phyloP scores from a whole-genome alignment of 805 yeast genomes.

The Spathaspora sp. region DNA sequence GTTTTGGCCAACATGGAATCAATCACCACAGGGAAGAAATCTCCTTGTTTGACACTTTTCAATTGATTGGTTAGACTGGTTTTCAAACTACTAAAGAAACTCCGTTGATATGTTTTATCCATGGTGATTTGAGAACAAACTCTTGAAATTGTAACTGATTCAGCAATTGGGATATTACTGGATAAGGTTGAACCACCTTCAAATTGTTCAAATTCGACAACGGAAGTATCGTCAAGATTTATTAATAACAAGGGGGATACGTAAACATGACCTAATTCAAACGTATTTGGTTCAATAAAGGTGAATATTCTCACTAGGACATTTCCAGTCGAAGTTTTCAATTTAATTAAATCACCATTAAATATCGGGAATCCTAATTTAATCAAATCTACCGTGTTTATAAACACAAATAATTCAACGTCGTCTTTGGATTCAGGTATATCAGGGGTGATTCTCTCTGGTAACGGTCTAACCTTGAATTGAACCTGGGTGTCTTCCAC shows the following conservation, averaged over 20 bases:
- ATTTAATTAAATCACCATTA: slow-evolving; percentile 61
- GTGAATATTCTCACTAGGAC: slow-evolving; percentile 48
- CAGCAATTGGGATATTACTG: slow-evolving; percentile 46
- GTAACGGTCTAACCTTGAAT: slow-evolving; percentile 26
- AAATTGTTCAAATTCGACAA: slow-evolving; percentile 19
- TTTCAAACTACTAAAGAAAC: slow-evolving; percentile 59
- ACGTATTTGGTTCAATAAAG: slow-evolving; percentile 59
- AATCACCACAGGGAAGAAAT: slow-evolving; percentile 71
- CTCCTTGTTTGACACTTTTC: slow-evolving; percentile 62
- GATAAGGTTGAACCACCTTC: slow-evolving; percentile 17
- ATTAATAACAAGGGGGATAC: slow-evolving; percentile 60
- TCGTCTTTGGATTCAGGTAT: slow-evolving; percentile 30
- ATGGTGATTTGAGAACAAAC: slow-evolving; percentile 67
- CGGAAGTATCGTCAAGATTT: slow-evolving; percentile 39
- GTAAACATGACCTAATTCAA: slow-evolving; percentile 38
- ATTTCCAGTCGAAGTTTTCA: slow-evolving; percentile 14
- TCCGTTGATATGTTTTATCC: slow-evolving; percentile 57
- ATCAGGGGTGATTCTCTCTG: slow-evolving; percentile 21
- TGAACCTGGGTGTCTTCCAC: slow-evolving; percentile 1
- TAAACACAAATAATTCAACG: slow-evolving; percentile 32
- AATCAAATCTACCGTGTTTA: slow-evolving; percentile 49
- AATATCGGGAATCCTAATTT: slow-evolving; percentile 53
- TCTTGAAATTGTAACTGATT: slow-evolving; percentile 61
- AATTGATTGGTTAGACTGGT: slow-evolving; percentile 53
- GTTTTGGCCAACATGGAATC: slow-evolving; percentile 66